Conservation (phyloP, 2,329 filamentous ascomycete genomes). For the Colletotrichum brevisporum region DNA sequence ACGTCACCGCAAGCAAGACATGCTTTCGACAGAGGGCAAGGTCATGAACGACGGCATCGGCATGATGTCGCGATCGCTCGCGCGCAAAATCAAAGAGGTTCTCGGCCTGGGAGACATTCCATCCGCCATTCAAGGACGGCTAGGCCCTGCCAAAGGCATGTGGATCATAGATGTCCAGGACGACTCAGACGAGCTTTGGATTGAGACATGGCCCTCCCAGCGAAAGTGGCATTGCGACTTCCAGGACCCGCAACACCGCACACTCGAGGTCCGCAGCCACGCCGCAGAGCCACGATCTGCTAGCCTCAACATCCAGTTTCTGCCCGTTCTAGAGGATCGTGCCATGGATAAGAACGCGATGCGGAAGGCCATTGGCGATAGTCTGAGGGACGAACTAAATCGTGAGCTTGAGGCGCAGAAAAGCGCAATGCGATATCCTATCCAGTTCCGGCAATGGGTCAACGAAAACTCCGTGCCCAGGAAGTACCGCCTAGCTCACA, state of each 20-base stretch:
- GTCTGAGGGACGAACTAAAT: constrained; percentile 65
- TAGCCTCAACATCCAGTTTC: constrained; percentile 75
- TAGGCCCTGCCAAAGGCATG: constrained; percentile 82
- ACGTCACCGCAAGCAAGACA: constrained; percentile 51
- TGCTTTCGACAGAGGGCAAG: constrained; percentile 55
- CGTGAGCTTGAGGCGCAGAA: constrained; percentile 67
- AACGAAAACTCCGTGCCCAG: constrained; percentile 54
- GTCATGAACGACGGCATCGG: constrained; percentile 79
- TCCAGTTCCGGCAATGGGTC: constrained; percentile 69
- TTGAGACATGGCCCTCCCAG: constrained; percentile 77
- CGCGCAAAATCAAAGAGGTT: constrained; percentile 62
- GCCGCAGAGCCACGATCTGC: constrained; percentile 65
- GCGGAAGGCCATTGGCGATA: constrained; percentile 61
- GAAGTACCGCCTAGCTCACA: constrained; percentile 55
- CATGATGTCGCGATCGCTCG: constrained; percentile 73
- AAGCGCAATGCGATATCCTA: constrained; percentile 63
- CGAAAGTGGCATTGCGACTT: constrained; percentile 74
- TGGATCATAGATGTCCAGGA: constrained; percentile 75
- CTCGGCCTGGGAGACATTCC: constrained; percentile 70
- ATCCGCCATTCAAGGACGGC: constrained; percentile 76
- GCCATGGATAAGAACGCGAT: constrained; percentile 62
- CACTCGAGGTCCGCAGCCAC: constrained; percentile 73
- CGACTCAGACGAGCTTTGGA: constrained; percentile 68
- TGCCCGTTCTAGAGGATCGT: constrained; percentile 76
- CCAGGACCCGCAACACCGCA: constrained; percentile 65